Conservation (phyloP, 768 basidiomycete species). For the Boletus insuetus region DNA sequence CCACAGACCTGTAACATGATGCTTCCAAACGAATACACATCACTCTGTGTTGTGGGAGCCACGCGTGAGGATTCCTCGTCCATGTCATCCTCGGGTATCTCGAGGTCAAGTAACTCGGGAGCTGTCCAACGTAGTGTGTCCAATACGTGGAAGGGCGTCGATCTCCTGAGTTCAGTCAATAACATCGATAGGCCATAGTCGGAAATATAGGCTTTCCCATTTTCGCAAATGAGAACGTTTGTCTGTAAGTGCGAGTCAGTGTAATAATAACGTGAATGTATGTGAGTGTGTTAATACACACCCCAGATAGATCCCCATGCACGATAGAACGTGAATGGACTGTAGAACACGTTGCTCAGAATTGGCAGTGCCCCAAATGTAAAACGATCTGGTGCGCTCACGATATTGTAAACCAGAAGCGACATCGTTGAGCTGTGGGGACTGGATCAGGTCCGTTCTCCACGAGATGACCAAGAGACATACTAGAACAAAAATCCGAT, state of each 20-base stretch:
- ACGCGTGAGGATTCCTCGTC: background rate
- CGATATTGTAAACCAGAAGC: conserved; percentile 14
- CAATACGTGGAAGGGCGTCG: conserved; percentile 11
- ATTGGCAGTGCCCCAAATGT: too few relatives aligned
- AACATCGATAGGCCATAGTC: conserved; percentile 41
- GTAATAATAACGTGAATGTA: too few relatives aligned
- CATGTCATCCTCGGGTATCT: background rate
- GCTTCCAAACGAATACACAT: conserved; percentile 21
- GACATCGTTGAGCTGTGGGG: conserved; percentile 6
- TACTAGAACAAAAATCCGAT: background rate
- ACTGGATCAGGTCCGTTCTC: background rate
- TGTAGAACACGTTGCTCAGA: background rate
- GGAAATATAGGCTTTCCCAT: conserved; percentile 36
- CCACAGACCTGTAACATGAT: conserved; percentile 16
- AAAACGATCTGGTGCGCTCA: background rate
- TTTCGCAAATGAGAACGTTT: conserved; percentile 40
- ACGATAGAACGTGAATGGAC: conserved; percentile 18
- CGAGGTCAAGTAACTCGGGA: conserved; percentile 10
- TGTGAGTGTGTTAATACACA: background rate
- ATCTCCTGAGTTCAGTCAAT: conserved; percentile 1
- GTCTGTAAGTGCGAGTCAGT: conserved; percentile 24
- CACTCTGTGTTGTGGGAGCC: background rate
- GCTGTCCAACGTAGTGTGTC: conserved; percentile 14
- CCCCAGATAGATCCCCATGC: conserved; percentile 19
- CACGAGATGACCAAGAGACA: background rate